phyloP scores from a whole-genome alignment of 208 protist species.

The Histomonas meleagridis region DNA sequence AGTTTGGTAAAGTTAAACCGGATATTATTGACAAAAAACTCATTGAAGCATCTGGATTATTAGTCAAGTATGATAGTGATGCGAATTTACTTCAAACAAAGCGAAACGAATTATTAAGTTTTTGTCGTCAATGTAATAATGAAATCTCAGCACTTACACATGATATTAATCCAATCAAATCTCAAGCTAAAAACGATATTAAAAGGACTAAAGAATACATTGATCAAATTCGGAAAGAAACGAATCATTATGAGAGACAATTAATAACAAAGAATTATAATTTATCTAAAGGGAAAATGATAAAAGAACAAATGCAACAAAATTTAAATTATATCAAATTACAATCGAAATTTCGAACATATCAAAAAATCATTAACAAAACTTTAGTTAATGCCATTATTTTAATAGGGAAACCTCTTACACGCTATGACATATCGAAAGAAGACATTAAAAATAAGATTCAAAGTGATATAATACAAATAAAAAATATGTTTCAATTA shows the following conservation, averaged over 20 bases:
- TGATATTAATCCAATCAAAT: neutral
- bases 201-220: neutral
- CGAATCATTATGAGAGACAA: neutral
- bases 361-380: neutral
- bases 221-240: neutral
- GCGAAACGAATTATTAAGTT: neutral
- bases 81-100: neutral
- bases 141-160: neutral
- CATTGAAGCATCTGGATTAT: neutral
- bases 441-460: neutral
- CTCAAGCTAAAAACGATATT: neutral
- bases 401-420: neutral
- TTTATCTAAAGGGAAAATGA: neutral
- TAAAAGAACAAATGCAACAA: neutral
- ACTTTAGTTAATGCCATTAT: neutral
- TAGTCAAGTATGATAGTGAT: neutral
- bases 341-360: neutral
- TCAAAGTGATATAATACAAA: neutral
- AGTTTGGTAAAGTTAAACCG: neutral
- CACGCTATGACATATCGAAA: too few species aligned
- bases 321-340: neutral
- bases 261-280: neutral
- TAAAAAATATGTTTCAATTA: neutral
- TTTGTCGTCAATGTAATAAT: neutral
- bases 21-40: neutral